These are phyloP conservation scores for Linderniella brevidens DNA, from an alignment of 257 asterid species.

Conservation along the genomic window DNA sequence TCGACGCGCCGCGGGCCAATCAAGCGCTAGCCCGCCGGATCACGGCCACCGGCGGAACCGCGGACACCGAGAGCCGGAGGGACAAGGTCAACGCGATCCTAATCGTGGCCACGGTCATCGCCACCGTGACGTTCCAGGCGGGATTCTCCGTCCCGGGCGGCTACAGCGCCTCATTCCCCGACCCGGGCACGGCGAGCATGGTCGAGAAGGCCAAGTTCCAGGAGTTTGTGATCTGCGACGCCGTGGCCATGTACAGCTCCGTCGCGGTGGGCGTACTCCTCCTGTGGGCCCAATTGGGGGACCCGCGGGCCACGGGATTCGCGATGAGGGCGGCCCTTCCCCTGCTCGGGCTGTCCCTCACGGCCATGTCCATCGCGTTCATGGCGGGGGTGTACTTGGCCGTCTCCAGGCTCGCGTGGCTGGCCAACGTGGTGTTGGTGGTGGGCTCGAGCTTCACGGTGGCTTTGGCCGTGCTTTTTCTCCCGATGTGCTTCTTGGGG, in stretches of 20 bases:
- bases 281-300: constrained; percentile 41
- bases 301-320: constrained; percentile 16
- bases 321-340: constrained; percentile 26
- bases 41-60: neutral
- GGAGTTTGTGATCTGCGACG: constrained; percentile 25
- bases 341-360: constrained; percentile 28
- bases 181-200: constrained; percentile 35
- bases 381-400: constrained; percentile 25
- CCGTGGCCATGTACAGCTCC: constrained; percentile 35
- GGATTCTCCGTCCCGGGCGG: constrained; percentile 46
- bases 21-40: constrained; percentile 12
- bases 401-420: constrained; percentile 38
- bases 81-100: constrained; percentile 33
- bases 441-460: constrained; percentile 18
- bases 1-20: constrained; percentile 21
- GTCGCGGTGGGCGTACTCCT: constrained; percentile 24
- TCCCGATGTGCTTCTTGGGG: constrained; percentile 23
- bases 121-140: constrained; percentile 33
- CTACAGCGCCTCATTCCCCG: constrained; percentile 14
- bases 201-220: constrained; percentile 22
- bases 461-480: constrained; percentile 11
- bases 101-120: constrained; percentile 32
- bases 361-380: constrained; percentile 32
- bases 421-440: constrained; percentile 19
- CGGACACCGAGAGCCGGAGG: constrained; percentile 20